Percentiles rank a stretch among this genome's conserved stretches.
Conservation (phyloP, 192 early-diverging fungal species). For the Podochytrium sp. region DNA sequence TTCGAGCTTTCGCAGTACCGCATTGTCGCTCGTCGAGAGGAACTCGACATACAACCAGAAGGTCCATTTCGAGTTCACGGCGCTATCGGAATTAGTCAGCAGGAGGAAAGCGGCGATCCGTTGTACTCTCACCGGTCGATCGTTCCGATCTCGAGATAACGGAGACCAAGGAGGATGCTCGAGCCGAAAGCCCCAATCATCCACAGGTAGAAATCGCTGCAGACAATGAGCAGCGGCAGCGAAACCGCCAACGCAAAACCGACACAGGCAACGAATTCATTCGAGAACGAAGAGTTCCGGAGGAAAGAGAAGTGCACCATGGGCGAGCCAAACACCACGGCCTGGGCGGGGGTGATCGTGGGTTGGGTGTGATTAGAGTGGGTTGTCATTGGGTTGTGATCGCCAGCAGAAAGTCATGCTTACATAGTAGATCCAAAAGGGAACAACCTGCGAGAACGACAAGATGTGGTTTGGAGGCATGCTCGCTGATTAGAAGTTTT, state of each 20-base stretch:
- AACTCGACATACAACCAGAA: constrained; percentile 7
- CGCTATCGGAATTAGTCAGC: neutral
- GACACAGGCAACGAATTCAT: neutral
- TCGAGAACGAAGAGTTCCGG: neutral
- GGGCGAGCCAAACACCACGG: too few species aligned
- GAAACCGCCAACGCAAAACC: neutral
- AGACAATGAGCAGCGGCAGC: constrained; percentile 3
- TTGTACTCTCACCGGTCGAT: neutral
- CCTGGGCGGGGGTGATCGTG: too few species aligned
- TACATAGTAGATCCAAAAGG: too few species aligned
- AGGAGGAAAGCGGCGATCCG: neutral
- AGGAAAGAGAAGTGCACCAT: constrained; percentile 1
- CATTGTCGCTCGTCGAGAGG: neutral
- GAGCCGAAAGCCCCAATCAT: neutral
- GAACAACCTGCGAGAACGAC: too few species aligned
- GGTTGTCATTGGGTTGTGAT: too few species aligned
- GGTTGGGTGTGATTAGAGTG: too few species aligned
- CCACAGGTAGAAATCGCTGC: neutral
- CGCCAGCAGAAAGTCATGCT: too few species aligned
- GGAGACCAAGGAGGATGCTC: neutral
- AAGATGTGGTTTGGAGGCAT: too few species aligned
- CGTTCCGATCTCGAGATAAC: neutral
- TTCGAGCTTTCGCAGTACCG: neutral
- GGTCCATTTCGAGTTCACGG: neutral
- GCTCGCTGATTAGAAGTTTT: too few species aligned